phyloP scores from a whole-genome alignment of 495 filamentous ascomycete genomes.

The Neurospora cerealis region DNA sequence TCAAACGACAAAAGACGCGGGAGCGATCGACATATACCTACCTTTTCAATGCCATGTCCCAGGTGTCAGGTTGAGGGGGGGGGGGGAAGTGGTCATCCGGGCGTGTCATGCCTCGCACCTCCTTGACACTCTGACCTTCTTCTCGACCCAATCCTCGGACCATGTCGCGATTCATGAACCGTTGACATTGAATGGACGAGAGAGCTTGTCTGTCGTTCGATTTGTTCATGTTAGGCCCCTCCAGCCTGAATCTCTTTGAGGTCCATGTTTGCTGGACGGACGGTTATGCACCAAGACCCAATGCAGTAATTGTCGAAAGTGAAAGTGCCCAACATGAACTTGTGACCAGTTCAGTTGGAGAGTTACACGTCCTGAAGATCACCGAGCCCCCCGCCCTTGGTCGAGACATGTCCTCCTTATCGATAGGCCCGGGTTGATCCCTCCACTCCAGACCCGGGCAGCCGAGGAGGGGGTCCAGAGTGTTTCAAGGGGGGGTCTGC shows the following conservation, averaged over 20 bases:
- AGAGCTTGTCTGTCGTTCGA: not conserved
- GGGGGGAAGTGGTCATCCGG: not conserved
- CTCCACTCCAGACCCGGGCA: not conserved
- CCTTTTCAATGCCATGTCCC: not conserved
- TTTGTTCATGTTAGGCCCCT: not conserved
- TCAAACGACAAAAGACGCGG: not conserved
- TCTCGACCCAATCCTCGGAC: not conserved
- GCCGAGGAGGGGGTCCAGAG: not conserved
- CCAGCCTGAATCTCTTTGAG: not conserved
- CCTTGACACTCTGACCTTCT: not conserved
- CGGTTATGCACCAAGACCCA: not conserved
- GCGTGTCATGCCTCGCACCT: not conserved
- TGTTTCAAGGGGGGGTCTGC: not conserved
- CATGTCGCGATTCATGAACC: not conserved
- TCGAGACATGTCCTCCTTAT: not conserved
- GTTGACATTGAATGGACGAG: not conserved
- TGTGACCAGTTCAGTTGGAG: not conserved
- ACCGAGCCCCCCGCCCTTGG: not conserved
- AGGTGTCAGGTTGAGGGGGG: not conserved
- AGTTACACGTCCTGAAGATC: not conserved
- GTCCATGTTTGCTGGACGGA: not conserved
- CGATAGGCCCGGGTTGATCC: not conserved
- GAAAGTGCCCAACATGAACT: not conserved
- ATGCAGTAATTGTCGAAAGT: not conserved
- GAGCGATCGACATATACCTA: not conserved